Base-by-base conservation (phyloP, 1,139 yeast genomes). In the Suhomyces kunorum region DNA sequence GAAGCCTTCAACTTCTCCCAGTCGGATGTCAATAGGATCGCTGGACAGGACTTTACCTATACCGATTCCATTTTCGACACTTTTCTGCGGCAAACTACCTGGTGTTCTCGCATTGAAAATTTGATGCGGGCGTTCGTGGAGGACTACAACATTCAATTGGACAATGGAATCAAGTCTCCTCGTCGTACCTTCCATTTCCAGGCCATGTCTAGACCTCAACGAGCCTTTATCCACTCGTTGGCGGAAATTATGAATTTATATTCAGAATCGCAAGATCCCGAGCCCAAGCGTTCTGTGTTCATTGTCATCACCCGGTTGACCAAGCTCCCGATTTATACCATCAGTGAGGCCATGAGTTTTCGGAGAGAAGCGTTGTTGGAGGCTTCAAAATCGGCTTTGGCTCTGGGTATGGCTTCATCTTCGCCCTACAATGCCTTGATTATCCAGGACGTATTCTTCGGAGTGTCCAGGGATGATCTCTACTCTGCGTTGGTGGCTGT, bases 241-340 rank as follows among this genome's bases (percentile, higher is more conserved):
- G 83, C 90, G 0, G 76, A 71, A 24, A 62, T 78, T 0, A 87
- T 71, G 56, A 68, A 73, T 7, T 55, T 88, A 12, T 80, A 78
- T 51, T 71, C 85, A 0, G 89, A 86, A 53, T 78, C 92, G 1
- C 90, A 86, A 50, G 96, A 87, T 57, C 77, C 77, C 2, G 96
- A 87, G 48, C 96, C 96, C 0, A 72, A 79, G 42, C 63, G 96
- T 47, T 78, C 83, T 11, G 90, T 87, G 0, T 83, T 78, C 45
- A 70, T 88, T 11, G 78, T 76, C 42, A 54, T 71, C 8, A 63
- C 70, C 2, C 64, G 70, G 34, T 56, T 56, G 42, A 47, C 80
- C 0, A 49, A 45, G 4, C 48, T 58, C 3, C 76, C 76, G 2
- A 36, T 47, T 2, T 40, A 56, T 30, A 55, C 62, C 3, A 58